A percentile compares a stretch with the other conserved stretches of the same genome.
These are phyloP conservation scores for Colletotrichum cereale DNA, from an alignment of 2,329 filamentous ascomycete genomes.

Conservation along the genomic window DNA sequence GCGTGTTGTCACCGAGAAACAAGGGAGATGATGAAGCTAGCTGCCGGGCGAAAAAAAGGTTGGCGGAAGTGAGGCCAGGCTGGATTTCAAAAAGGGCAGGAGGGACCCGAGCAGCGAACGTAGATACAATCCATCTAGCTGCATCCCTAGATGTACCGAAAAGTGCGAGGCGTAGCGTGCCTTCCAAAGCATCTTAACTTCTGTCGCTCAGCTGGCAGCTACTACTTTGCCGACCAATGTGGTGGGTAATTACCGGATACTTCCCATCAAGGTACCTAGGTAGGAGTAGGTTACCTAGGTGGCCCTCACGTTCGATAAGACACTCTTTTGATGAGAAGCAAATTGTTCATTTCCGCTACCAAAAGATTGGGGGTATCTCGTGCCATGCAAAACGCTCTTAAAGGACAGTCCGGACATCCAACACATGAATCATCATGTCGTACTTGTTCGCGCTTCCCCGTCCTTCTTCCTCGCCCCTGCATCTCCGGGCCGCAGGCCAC, in stretches of 20 bases:
- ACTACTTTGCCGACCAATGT: neutral
- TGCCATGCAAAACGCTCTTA: constrained; percentile 36
- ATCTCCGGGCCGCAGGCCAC: constrained; percentile 8
- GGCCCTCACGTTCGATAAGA: neutral
- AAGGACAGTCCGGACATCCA: constrained; percentile 38
- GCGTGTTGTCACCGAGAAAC: neutral
- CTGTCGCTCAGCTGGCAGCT: neutral
- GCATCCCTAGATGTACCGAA: neutral
- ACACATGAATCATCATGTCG: constrained; percentile 33
- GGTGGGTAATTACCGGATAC: neutral
- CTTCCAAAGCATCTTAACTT: neutral
- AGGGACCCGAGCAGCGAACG: neutral
- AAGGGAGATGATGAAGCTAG: neutral
- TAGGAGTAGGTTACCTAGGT: neutral
- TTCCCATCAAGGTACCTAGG: neutral
- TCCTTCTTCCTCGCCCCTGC: neutral
- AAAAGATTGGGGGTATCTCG: constrained; percentile 40
- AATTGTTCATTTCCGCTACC: constrained; percentile 27
- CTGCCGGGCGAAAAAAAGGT: neutral
- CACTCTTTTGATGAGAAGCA: neutral
- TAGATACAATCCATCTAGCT: neutral
- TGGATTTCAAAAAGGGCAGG: neutral
- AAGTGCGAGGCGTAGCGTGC: neutral
- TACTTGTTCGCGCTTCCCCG: constrained; percentile 15
- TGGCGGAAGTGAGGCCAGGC: neutral